These are phyloP conservation scores for Kalmusia sp. DNA, from an alignment of 2,329 filamentous ascomycete species.

Conservation along the genomic window DNA sequence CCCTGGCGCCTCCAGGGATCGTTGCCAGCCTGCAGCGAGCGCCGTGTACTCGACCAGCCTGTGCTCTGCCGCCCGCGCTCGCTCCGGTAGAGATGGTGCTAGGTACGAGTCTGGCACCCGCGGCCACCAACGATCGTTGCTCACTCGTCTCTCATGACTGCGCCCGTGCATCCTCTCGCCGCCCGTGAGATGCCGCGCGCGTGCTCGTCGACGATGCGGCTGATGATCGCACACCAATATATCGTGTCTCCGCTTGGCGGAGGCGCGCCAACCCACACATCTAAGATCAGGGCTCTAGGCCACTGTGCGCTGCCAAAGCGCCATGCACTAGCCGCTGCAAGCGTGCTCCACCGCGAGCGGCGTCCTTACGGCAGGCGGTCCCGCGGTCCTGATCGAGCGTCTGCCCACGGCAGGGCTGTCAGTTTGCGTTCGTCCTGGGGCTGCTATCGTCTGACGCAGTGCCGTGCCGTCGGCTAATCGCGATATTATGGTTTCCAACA, in stretches of 20 bases:
- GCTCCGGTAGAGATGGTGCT: constrained; percentile 6
- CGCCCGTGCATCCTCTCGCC: constrained; percentile 3
- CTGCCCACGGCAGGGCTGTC: constrained; percentile 37
- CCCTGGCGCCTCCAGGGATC: constrained; percentile 46
- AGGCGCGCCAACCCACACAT: constrained; percentile 38
- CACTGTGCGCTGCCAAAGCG: constrained; percentile 39
- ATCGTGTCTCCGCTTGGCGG: constrained; percentile 40
- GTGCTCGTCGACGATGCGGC: constrained; percentile 38
- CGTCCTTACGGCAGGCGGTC: constrained; percentile 28
- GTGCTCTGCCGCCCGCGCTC: constrained; percentile 8
- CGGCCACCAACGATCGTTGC: not conserved
- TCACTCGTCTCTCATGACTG: constrained; percentile 1
- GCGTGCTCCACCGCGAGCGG: constrained; percentile 29
- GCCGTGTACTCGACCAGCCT: constrained; percentile 19
- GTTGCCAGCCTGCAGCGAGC: constrained; percentile 30
- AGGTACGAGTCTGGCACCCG: constrained; percentile 12
- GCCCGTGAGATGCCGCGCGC: constrained; percentile 21
- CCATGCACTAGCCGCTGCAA: constrained; percentile 48
- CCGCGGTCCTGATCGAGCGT: constrained; percentile 39
- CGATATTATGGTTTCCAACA: constrained; percentile 30
- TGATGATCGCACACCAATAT: constrained; percentile 49
- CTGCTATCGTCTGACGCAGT: constrained; percentile 20
- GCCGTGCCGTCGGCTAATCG: constrained; percentile 45
- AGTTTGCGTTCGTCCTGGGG: constrained; percentile 25
- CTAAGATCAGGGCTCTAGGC: constrained; percentile 48